A percentile compares a stretch with the other conserved stretches of the same genome.
Evolutionary conservation across 306 rosid genomes (phyloP).

Genomic region (Quercus rubra): DNA sequence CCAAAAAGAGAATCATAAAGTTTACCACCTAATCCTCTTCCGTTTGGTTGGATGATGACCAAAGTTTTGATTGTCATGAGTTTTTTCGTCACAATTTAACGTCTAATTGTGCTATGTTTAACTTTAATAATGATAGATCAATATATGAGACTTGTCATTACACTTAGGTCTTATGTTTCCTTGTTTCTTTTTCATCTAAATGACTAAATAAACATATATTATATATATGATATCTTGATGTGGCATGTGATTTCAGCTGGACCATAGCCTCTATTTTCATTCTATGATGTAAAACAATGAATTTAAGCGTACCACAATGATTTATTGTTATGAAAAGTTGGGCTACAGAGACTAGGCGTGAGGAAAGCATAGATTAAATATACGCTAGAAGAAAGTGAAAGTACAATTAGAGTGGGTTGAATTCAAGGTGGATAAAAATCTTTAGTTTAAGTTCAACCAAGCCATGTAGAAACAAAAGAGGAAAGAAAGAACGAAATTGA

Average conservation of each 20-base stretch:
- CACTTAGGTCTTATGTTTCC: background rate
- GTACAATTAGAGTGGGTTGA: background rate
- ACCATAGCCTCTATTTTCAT: background rate
- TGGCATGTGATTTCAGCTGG: background rate
- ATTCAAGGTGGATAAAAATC: background rate
- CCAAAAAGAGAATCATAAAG: background rate
- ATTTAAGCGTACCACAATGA: background rate
- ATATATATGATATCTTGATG: background rate
- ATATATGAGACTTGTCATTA: background rate
- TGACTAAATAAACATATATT: background rate
- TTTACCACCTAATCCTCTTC: constrained; percentile 24
- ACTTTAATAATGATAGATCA: background rate
- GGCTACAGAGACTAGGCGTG: background rate
- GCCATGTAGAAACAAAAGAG: too few species aligned
- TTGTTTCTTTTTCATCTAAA: background rate
- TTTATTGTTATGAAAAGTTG: background rate
- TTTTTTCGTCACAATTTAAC: background rate
- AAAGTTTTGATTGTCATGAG: background rate
- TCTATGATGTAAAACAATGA: background rate
- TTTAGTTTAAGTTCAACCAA: background rate
- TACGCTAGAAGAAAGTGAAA: background rate
- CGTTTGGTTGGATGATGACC: constrained; percentile 21
- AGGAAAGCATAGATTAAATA: background rate
- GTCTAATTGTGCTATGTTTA: background rate
- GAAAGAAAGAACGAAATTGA: too few species aligned